A percentile compares a stretch with the other conserved stretches of the same genome.
phyloP scores from a whole-genome alignment of 495 filamentous ascomycete genomes.

The Patellaria atrata region DNA sequence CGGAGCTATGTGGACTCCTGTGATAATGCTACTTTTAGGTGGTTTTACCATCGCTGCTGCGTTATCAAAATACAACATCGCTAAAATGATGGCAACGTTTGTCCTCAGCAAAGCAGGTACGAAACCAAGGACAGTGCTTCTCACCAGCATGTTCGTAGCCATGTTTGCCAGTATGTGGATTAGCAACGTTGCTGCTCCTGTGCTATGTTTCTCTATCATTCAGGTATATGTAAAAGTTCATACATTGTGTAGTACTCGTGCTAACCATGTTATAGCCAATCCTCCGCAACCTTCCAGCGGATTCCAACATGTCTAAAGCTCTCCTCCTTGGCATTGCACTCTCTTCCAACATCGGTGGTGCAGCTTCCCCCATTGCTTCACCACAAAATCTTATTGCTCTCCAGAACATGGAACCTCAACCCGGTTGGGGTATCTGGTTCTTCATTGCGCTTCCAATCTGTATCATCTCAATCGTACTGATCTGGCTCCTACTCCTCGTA shows the following conservation, averaged over 20 bases:
- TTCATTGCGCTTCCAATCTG: constrained; percentile 90
- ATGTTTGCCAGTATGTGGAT: constrained; percentile 98
- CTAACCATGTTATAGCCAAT: constrained; percentile 47
- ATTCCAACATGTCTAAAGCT: constrained; percentile 84
- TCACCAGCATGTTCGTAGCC: constrained; percentile 97
- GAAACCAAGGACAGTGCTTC: constrained; percentile 66
- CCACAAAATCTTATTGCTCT: constrained; percentile 96
- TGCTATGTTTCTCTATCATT: constrained; percentile 96
- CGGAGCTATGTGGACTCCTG: constrained; percentile 94
- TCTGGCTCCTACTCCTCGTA: constrained; percentile 74
- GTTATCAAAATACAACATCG: constrained; percentile 92
- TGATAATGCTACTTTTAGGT: constrained; percentile 95
- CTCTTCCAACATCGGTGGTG: constrained; percentile 88
- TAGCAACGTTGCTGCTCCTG: constrained; percentile 92
- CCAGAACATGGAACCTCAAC: constrained; percentile 80
- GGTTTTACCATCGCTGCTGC: constrained; percentile 94
- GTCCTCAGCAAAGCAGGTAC: constrained; percentile 96
- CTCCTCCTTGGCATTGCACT: constrained; percentile 94
- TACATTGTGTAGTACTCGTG: background rate
- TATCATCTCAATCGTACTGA: constrained; percentile 72
- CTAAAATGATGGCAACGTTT: constrained; percentile 90
- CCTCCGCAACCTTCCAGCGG: constrained; percentile 77
- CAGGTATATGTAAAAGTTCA: constrained; percentile 37
- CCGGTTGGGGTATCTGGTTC: constrained; percentile 93
- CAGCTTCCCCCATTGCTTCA: constrained; percentile 89